Conservation (phyloP, 495 filamentous ascomycete species). For the Stereocaulon alpinum region DNA sequence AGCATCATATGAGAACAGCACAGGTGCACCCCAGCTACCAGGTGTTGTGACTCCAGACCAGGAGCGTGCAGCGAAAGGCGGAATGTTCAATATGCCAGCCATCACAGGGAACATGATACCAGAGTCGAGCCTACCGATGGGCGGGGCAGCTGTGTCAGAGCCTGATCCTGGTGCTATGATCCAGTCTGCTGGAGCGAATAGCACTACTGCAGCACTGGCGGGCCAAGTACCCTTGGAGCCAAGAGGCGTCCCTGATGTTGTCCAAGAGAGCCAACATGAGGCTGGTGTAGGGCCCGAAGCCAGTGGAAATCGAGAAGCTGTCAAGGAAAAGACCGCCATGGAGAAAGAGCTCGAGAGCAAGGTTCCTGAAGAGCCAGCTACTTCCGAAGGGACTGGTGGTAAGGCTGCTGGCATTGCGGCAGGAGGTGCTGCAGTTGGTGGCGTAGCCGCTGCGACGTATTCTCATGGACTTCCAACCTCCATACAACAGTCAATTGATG, state of each 20-base stretch:
- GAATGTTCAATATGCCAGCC: conserved; percentile 51
- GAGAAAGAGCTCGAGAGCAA: conserved; percentile 51
- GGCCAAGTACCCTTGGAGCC: conserved; percentile 37
- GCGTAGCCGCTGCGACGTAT: conserved; percentile 27
- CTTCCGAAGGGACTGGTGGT: conserved; percentile 44
- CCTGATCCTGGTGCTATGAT: conserved; percentile 33
- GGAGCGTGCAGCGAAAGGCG: conserved; percentile 38
- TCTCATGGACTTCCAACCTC: conserved; percentile 25
- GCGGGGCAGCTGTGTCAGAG: conserved; percentile 24
- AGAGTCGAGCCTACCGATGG: conserved; percentile 75
- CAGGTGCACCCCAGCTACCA: conserved; percentile 46
- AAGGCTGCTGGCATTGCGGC: conserved; percentile 29
- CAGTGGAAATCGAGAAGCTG: conserved; percentile 43
- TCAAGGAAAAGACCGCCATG: conserved; percentile 49
- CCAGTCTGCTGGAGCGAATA: conserved; percentile 26
- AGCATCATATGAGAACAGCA: conserved; percentile 68
- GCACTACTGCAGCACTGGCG: conserved; percentile 44
- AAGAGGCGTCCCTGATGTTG: conserved; percentile 49
- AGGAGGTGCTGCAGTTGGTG: conserved; percentile 32
- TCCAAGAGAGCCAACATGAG: conserved; percentile 56
- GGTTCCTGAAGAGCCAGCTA: conserved; percentile 45
- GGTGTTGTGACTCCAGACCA: conserved; percentile 34
- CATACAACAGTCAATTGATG: conserved; percentile 23
- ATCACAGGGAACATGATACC: conserved; percentile 61
- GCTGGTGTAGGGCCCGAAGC: conserved; percentile 51